phyloP scores from a whole-genome alignment of 1,284 basidiomycete genomes.

The Tremellales sp. region DNA sequence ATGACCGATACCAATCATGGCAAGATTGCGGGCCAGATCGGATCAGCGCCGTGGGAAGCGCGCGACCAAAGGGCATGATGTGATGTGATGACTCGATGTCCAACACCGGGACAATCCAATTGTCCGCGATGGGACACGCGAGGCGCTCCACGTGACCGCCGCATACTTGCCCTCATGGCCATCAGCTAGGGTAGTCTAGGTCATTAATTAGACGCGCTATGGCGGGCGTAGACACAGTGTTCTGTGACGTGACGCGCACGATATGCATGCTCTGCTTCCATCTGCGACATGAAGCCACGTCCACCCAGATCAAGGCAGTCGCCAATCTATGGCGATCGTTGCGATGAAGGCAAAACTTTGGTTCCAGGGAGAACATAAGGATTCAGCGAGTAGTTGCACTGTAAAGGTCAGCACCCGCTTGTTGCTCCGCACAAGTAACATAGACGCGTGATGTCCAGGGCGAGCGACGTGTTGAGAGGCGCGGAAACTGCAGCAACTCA shows the following conservation, averaged over 20 bases:
- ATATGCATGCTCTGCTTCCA: too few relatives aligned
- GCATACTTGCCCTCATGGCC: too few relatives aligned
- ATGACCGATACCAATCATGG: slow-evolving; percentile 14
- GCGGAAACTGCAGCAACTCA: slow-evolving; percentile 25
- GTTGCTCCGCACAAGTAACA: not conserved
- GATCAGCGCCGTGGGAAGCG: slow-evolving; percentile 30
- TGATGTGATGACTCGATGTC: too few relatives aligned
- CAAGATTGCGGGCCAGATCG: slow-evolving; percentile 20
- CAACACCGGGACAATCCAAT: too few relatives aligned
- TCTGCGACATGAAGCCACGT: too few relatives aligned
- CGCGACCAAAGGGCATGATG: not conserved
- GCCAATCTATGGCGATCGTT: slow-evolving; percentile 7
- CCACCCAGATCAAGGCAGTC: not conserved
- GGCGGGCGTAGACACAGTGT: too few relatives aligned
- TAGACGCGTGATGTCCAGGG: not conserved
- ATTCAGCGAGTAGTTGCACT: slow-evolving; percentile 96
- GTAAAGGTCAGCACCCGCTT: not conserved
- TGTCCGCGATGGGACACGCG: too few relatives aligned
- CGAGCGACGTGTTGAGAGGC: too few relatives aligned
- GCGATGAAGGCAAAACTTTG: slow-evolving; percentile 59
- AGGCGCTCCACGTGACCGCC: too few relatives aligned
- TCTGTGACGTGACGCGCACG: too few relatives aligned
- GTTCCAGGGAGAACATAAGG: slow-evolving; percentile 87
- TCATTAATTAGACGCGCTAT: too few relatives aligned
- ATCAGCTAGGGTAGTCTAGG: too few relatives aligned